phyloP scores from a whole-genome alignment of 169 alveolate species.

The Cryptosporidium sp. region DNA sequence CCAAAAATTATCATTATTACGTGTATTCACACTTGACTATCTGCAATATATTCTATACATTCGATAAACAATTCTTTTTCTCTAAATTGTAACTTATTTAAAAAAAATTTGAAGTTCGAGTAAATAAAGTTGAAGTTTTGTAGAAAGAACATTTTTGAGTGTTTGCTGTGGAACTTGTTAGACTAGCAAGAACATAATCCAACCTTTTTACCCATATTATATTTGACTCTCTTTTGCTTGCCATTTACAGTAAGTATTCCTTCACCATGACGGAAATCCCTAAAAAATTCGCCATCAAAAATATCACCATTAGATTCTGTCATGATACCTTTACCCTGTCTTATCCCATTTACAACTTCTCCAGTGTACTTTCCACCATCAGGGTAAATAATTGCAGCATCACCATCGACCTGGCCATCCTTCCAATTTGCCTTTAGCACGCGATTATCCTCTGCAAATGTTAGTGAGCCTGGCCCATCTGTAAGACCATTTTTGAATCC shows the following conservation, averaged over 20 bases:
- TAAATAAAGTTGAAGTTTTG: not conserved
- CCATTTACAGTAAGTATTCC: slow-evolving; percentile 65
- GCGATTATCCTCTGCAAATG: slow-evolving; percentile 71
- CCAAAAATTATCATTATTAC: slow-evolving; percentile 36
- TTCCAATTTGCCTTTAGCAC: slow-evolving; percentile 78
- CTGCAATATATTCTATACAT: slow-evolving; percentile 40
- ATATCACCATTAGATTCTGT: slow-evolving; percentile 86
- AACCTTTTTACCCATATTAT: slow-evolving; percentile 74
- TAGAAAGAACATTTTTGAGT: not conserved
- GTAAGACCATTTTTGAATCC: slow-evolving; percentile 74
- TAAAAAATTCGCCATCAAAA: slow-evolving; percentile 90
- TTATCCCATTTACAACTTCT: slow-evolving; percentile 76
- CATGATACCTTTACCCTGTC: slow-evolving; percentile 79
- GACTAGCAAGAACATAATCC: slow-evolving; percentile 70
- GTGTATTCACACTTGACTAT: slow-evolving; percentile 14
- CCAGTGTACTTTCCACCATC: slow-evolving; percentile 80
- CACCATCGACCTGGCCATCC: slow-evolving; percentile 78
- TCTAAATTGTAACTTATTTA: slow-evolving; percentile 22
- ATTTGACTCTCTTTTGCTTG: slow-evolving; percentile 68
- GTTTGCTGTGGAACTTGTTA: not conserved
- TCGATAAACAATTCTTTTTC: slow-evolving; percentile 29
- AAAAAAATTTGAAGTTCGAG: not conserved
- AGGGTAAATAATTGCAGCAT: slow-evolving; percentile 69
- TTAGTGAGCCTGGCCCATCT: slow-evolving; percentile 73
- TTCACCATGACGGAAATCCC: slow-evolving; percentile 72